Evolutionary conservation across 1,139 yeast genomes (phyloP), one percentile per base, ranked within the genome.

Genomic region (Yamadazyma trypodendri): DNA sequence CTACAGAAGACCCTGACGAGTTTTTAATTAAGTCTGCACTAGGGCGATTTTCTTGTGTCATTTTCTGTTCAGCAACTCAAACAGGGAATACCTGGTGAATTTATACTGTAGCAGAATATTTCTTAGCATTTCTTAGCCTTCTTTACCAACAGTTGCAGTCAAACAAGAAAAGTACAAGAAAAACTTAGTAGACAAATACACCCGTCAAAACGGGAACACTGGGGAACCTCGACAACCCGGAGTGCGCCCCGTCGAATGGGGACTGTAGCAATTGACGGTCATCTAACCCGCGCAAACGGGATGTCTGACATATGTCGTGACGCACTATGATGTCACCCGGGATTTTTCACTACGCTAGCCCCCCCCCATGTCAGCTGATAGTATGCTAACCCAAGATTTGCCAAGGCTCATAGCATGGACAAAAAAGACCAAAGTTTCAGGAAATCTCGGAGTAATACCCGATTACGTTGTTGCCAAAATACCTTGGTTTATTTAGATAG

Each of bases 1-100:
- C 47, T 4, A 40, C 35, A 2, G 46, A 42, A 10, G 32, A 24
- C 3, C 48, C 44, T 7, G 52, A 46, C 6, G 48, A 46, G 20
- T 31, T 32, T 20, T 32, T 31, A 11, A 32, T 14, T 30, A 23
- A 13, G n/a, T 32, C 35, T 27, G 24, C 6, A 9, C 20, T 25
- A 6, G 20, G 20, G 6, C 22, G 25, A 7, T 25, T 18, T 24
- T 32, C 28, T 7, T 12, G 14, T 13, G 35, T 15, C 35, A 32
- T 32, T 28, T 28, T 15, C n/a, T n/a, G n/a, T n/a, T n/a, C n/a
- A n/a, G n/a, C n/a, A n/a, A n/a, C n/a, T n/a, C n/a, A n/a, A n/a
- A n/a, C n/a, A n/a, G n/a, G n/a, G n/a, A n/a, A n/a, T n/a, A n/a
- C n/a, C n/a, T n/a, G 21, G 21, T 18, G 5, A 6, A 18, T 18